Conservation (phyloP, 805 yeast species). For the Isabelozyma rhagii region DNA sequence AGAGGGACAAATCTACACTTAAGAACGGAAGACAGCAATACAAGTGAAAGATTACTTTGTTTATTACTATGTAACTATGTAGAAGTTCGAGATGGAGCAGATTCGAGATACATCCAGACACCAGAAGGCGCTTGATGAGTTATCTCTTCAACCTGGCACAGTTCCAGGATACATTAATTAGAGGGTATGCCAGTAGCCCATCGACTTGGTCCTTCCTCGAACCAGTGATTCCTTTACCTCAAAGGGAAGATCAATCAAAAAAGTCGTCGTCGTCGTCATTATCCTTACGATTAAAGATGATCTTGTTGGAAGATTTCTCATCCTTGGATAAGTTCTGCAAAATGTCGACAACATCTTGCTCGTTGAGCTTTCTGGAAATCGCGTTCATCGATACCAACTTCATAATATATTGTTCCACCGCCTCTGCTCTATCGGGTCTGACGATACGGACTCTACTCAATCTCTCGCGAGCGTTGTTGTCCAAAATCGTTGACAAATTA, state of each 20-base stretch:
- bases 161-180: too few species aligned
- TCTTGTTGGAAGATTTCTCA: slow-evolving; percentile 58
- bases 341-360: slow-evolving; percentile 77
- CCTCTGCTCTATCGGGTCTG: slow-evolving; percentile 84
- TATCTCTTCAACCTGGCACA: too few species aligned
- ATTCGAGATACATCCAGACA: too few species aligned
- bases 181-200: too few species aligned
- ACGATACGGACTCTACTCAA: slow-evolving; percentile 83
- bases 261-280: slow-evolving; percentile 33
- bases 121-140: too few species aligned
- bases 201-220: too few species aligned
- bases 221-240: too few species aligned
- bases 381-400: slow-evolving; percentile 76
- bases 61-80: background rate
- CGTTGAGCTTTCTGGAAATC: slow-evolving; percentile 68
- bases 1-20: too few species aligned
- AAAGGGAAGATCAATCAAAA: slow-evolving; percentile 18
- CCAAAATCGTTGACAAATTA: slow-evolving; percentile 63
- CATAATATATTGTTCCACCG: slow-evolving; percentile 78
- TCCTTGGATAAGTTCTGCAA: slow-evolving; percentile 80
- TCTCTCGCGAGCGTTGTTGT: slow-evolving; percentile 83
- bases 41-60: too few species aligned
- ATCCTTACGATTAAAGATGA: slow-evolving; percentile 54
- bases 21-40: too few species aligned
- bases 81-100: too few species aligned